Percentiles rank a stretch among this genome's conserved stretches.
Conservation (phyloP, 1,139 yeast species). For the Sugiyamaella novakii region DNA sequence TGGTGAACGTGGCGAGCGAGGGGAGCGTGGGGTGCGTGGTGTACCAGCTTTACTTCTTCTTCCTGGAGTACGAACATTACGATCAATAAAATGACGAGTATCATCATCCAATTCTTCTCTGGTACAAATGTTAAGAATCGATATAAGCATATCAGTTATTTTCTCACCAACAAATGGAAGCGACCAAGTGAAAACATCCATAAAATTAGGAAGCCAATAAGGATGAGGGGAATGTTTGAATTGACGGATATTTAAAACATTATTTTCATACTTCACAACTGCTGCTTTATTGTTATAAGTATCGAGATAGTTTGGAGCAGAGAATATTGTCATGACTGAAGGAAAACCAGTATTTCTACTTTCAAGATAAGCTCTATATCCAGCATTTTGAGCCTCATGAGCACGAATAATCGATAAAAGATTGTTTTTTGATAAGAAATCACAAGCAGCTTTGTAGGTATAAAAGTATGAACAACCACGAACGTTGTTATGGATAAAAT, state of each 20-base stretch:
- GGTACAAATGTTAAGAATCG: conserved; percentile 89
- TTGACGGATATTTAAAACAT: conserved; percentile 94
- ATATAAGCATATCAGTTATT: conserved; percentile 91
- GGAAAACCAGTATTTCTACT: conserved; percentile 92
- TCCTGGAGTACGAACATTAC: conserved; percentile 29
- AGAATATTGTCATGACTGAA: conserved; percentile 83
- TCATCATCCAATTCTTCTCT: conserved; percentile 91
- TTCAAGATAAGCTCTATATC: conserved; percentile 90
- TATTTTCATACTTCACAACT: conserved; percentile 81
- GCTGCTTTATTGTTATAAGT: conserved; percentile 96
- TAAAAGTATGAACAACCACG: conserved; percentile 94
- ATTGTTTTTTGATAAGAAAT: conserved; percentile 77
- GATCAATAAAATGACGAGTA: conserved; percentile 40
- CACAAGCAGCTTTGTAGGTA: conserved; percentile 82
- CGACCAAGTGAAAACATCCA: conserved; percentile 98
- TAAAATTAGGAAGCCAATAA: conserved; percentile 94
- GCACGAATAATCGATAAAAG: conserved; percentile 86
- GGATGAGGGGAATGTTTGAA: conserved; percentile 94
- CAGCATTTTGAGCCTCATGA: conserved; percentile 98
- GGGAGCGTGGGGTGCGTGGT: conserved; percentile 17
- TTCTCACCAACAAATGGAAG: conserved; percentile 95
- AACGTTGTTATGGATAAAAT: conserved; percentile 68
- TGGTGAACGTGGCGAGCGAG: conserved; percentile 16
- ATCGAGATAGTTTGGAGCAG: conserved; percentile 95
- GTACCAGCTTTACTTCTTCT: conserved; percentile 4